Percentiles rank a stretch among this genome's conserved stretches.
Conservation (phyloP, 768 basidiomycete genomes). For the Crassisporium funariophilum region DNA sequence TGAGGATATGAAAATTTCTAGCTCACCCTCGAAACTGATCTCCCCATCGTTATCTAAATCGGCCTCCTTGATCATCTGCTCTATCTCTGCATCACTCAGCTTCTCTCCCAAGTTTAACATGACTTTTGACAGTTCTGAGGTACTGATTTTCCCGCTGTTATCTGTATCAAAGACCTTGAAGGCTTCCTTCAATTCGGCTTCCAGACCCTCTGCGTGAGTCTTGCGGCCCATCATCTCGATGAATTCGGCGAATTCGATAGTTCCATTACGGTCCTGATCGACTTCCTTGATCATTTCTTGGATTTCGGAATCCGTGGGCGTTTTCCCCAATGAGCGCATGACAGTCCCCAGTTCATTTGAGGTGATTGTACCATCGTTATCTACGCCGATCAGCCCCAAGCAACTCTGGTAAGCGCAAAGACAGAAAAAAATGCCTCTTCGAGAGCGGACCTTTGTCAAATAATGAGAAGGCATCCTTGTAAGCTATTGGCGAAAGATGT, state of each 20-base stretch:
- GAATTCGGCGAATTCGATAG: slow-evolving; percentile 51
- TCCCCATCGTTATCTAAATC: slow-evolving; percentile 84
- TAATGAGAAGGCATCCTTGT: slow-evolving; percentile 98
- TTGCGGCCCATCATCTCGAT: slow-evolving; percentile 47
- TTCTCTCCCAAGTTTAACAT: slow-evolving; percentile 93
- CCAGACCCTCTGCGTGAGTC: slow-evolving; percentile 40
- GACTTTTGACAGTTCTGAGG: slow-evolving; percentile 88
- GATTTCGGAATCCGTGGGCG: slow-evolving; percentile 50
- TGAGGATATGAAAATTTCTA: background rate
- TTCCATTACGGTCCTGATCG: slow-evolving; percentile 46
- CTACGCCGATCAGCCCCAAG: slow-evolving; percentile 32
- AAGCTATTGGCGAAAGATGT: slow-evolving; percentile 51
- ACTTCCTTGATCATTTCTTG: slow-evolving; percentile 53
- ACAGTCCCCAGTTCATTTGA: slow-evolving; percentile 49
- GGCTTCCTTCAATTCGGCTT: slow-evolving; percentile 49
- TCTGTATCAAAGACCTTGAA: slow-evolving; percentile 90
- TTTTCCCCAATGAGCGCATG: slow-evolving; percentile 51
- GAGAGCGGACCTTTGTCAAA: slow-evolving; percentile 82
- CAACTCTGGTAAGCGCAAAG: slow-evolving; percentile 1
- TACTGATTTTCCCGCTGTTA: slow-evolving; percentile 87
- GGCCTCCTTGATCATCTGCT: slow-evolving; percentile 92
- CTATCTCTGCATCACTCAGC: slow-evolving; percentile 75
- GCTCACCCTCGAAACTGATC: slow-evolving; percentile 73
- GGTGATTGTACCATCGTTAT: slow-evolving; percentile 53
- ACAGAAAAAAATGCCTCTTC: background rate